Evolutionary conservation across 768 basidiomycete species (phyloP).

Genomic region (Multifurca ochricompacta): DNA sequence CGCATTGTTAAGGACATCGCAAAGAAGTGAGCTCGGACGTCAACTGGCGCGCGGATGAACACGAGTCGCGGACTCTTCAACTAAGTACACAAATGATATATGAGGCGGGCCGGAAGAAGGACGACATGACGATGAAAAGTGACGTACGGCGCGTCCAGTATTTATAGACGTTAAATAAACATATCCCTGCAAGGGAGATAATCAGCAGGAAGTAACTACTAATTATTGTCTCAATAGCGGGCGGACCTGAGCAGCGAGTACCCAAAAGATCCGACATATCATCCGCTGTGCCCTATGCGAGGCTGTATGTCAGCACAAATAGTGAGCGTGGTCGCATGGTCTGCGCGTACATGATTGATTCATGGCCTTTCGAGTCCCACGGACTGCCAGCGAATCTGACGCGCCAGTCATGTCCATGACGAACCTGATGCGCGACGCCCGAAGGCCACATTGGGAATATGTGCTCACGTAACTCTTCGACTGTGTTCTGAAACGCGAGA

Average conservation of each 20-base stretch:
- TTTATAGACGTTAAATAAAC: slow-evolving; percentile 51
- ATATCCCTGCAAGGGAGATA: slow-evolving; percentile 46
- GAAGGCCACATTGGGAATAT: slow-evolving; percentile 61
- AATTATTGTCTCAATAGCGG: slow-evolving; percentile 14
- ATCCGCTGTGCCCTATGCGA: slow-evolving; percentile 49
- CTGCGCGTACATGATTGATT: slow-evolving; percentile 42
- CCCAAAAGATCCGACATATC: slow-evolving; percentile 49
- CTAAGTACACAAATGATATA: slow-evolving; percentile 13
- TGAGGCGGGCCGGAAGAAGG: slow-evolving; percentile 1
- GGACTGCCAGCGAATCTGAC: slow-evolving; percentile 61
- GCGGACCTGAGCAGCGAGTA: slow-evolving; percentile 53
- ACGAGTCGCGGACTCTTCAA: slow-evolving; percentile 55
- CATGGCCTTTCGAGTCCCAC: slow-evolving; percentile 53
- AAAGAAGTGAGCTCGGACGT: slow-evolving; percentile 51
- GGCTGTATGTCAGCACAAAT: slow-evolving; percentile 6
- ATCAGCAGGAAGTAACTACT: slow-evolving; percentile 7
- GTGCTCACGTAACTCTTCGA: slow-evolving; percentile 49
- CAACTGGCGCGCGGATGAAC: slow-evolving; percentile 47
- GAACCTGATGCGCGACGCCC: slow-evolving; percentile 45
- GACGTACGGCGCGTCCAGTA: slow-evolving; percentile 43
- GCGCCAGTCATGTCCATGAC: slow-evolving; percentile 44
- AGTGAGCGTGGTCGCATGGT: slow-evolving; percentile 18
- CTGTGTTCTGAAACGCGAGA: slow-evolving; percentile 42
- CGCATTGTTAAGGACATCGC: slow-evolving; percentile 54
- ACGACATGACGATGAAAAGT: slow-evolving; percentile 19